Conservation (phyloP, 441 rosid genomes). For the Macaranga tanarius region DNA sequence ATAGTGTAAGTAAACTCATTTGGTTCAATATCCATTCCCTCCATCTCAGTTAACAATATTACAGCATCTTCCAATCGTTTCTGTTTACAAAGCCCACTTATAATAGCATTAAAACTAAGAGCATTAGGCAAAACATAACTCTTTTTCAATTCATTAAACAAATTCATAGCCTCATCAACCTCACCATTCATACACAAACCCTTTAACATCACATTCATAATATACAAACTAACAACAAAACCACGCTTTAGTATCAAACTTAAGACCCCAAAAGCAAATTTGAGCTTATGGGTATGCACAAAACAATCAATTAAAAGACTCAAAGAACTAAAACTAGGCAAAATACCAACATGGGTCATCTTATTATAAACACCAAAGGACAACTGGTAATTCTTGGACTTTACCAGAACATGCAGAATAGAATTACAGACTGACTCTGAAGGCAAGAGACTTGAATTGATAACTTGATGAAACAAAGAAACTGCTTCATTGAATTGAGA, state of each 20-base stretch:
- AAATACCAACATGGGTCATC: constrained; percentile 37
- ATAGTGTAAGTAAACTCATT: constrained; percentile 56
- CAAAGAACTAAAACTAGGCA: constrained; percentile 43
- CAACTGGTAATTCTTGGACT: constrained; percentile 45
- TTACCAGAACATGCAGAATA: constrained; percentile 52
- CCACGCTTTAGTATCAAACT: constrained; percentile 62
- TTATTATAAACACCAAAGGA: constrained; percentile 45
- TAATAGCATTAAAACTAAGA: constrained; percentile 64
- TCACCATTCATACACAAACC: constrained; percentile 48
- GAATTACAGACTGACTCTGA: constrained; percentile 37
- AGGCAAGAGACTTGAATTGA: constrained; percentile 36
- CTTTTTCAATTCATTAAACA: constrained; percentile 63
- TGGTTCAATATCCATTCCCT: constrained; percentile 54
- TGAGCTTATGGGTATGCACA: constrained; percentile 35
- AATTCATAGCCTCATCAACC: constrained; percentile 35
- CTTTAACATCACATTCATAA: constrained; percentile 48
- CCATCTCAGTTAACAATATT: constrained; percentile 64
- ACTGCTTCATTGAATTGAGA: constrained; percentile 39
- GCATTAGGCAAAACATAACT: constrained; percentile 55
- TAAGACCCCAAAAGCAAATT: constrained; percentile 47
- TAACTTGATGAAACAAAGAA: constrained; percentile 40
- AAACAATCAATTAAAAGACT: constrained; percentile 56
- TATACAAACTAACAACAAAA: constrained; percentile 38
- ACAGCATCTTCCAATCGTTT: constrained; percentile 52
- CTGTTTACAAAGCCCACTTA: constrained; percentile 68